Evolutionary conservation across 1,284 basidiomycete genomes (phyloP).

Genomic region (Marasmius tenuissimus): DNA sequence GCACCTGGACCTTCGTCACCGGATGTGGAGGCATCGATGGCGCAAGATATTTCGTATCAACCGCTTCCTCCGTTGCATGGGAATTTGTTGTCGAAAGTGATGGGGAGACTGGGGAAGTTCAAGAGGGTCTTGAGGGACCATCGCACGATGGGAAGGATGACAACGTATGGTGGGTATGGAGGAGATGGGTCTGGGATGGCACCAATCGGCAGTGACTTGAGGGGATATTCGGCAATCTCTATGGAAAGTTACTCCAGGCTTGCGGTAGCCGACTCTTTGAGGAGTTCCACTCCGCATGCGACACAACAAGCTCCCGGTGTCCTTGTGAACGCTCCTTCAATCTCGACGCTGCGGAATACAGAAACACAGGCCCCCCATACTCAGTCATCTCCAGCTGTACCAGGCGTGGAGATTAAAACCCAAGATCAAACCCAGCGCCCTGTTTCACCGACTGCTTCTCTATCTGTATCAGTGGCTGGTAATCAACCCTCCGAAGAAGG

Average conservation of each 20-base stretch:
- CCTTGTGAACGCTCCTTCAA: background rate
- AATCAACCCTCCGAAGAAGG: too few species aligned
- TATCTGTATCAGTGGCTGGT: too few species aligned
- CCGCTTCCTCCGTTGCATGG: background rate
- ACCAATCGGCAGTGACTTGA: constrained; percentile 1
- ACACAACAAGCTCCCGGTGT: background rate
- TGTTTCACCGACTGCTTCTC: too few species aligned
- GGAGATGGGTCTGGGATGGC: background rate
- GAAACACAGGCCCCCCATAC: too few species aligned
- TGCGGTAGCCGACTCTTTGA: constrained; percentile 39
- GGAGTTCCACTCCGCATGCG: background rate
- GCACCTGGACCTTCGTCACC: background rate
- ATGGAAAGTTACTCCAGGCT: constrained; percentile 68
- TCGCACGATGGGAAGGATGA: background rate
- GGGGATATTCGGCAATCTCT: constrained; percentile 37
- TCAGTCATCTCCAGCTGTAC: too few species aligned
- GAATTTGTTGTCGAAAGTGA: background rate
- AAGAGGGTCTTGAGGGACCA: background rate
- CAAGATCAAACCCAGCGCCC: too few species aligned
- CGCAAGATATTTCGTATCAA: background rate
- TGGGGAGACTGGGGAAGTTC: background rate
- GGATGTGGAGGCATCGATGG: background rate
- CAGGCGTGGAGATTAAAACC: too few species aligned
- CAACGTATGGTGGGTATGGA: background rate
- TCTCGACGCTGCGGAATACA: background rate